Conservation (phyloP, 2,329 filamentous ascomycete species). For the Rhinocladiella similis region DNA sequence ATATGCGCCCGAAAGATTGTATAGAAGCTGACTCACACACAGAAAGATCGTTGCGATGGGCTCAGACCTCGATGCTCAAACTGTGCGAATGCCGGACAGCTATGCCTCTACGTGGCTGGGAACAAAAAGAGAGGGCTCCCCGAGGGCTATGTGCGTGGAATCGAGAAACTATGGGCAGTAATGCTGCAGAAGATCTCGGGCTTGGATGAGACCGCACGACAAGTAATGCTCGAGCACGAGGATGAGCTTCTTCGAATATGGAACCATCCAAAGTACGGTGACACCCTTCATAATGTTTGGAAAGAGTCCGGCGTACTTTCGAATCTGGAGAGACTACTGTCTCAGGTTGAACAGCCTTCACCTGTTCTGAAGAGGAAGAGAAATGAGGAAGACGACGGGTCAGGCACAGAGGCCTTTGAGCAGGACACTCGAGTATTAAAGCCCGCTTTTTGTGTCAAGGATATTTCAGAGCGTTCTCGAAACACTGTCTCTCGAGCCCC, state of each 20-base stretch:
- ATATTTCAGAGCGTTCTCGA: constrained; percentile 1
- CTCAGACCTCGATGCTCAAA: constrained; percentile 44
- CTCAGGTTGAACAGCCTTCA: constrained; percentile 32
- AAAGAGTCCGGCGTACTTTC: constrained; percentile 43
- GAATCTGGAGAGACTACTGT: constrained; percentile 44
- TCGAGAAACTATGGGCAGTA: constrained; percentile 49
- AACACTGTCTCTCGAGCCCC: not conserved
- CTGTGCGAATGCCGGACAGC: constrained; percentile 41
- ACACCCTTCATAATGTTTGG: constrained; percentile 46
- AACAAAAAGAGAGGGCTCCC: constrained; percentile 48
- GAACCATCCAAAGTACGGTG: constrained; percentile 42
- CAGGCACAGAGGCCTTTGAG: constrained; percentile 27
- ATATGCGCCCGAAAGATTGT: not conserved
- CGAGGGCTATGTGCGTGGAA: constrained; percentile 47
- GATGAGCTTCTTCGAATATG: constrained; percentile 40
- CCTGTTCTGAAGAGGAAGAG: constrained; percentile 37
- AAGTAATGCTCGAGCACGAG: constrained; percentile 37
- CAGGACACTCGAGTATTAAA: not conserved
- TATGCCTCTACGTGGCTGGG: constrained; percentile 45
- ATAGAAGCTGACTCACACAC: not conserved
- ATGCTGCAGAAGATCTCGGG: constrained; percentile 46
- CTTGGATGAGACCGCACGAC: constrained; percentile 43
- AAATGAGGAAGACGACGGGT: constrained; percentile 18
- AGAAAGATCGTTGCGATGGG: constrained; percentile 44
- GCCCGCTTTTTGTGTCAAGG: constrained; percentile 10